Evolutionary conservation across 2,329 filamentous ascomycete species (phyloP), one percentile per base, ranked within the genome.

Genomic region (Trichoderma aggressivum): DNA sequence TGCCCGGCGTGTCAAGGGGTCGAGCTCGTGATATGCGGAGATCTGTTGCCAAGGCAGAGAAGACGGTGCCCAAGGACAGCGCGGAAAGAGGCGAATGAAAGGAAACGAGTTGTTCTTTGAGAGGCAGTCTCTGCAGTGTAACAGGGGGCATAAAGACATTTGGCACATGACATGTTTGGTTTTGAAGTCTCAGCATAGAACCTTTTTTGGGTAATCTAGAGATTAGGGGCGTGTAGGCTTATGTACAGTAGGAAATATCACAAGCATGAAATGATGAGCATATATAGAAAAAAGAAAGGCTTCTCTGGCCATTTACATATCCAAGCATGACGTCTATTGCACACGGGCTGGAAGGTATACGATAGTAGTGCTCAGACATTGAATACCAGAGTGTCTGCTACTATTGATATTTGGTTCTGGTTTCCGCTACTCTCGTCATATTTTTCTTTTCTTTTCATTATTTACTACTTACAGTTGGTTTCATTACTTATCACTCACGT

Each of bases 201-300:
- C 28, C n/a, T 24, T 18, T 60, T 65, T 39, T 26, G 39, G 39
- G 47, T 66, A 65, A 53, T 53, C 12, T 36, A n/a, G n/a, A 34
- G 26, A 67, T 18, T 5, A 5, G 14, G 14, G 30, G 3, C 18
- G 16, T 24, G n/a, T 18, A 16, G 24, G 24, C 8, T 55, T 66
- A 67, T 58, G 64, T 58, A 59, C 26, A 67, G 16, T 67, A 67
- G 64, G 21, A 67, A 59, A 58, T 18, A 67, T 67, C 10, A 53
- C 43, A 67, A 53, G 18, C 53, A 67, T 43, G 34, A 58, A 67
- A 55, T 67, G 53, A 59, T 28, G 53, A 58, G 50, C 32, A 58
- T 36, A 18, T 30, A 47, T 21, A 47, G 18, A 59, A 47, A 36
- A 10, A 24, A 7, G 3, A n/a, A n/a, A 24, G 11, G 18, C n/a